Base-by-base conservation (phyloP, 2,329 filamentous ascomycete species). In the Fonsecaea monophora region DNA sequence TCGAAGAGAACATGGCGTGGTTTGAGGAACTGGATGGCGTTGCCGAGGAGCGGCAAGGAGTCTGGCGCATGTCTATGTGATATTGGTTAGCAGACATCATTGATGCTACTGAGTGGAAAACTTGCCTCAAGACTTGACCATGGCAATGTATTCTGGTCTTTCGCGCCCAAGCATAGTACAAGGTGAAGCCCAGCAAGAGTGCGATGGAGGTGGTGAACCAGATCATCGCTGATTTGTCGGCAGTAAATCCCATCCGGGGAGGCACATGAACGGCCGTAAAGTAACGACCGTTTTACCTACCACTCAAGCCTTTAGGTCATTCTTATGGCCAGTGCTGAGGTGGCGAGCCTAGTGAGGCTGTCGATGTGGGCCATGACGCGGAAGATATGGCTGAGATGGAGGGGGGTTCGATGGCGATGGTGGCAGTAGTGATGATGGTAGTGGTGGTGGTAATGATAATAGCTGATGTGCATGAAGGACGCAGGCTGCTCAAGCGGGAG, bases 21-120 rank as follows among this genome's bases (percentile, higher is more conserved):
- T 71, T 84, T 86, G 1, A 89, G 78, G 72, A 90, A 90, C 7
- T 85, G 75, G 54, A 90, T 80, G 5, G 87, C 87, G 71, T 90
- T 89, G 32, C 87, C 87, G 4, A 83, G 78, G 1, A 89, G 66
- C 0, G 87, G 87, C 6, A 76, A 68, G 9, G 74, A 75, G 48
- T 72, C 71, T 9, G 74, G 71, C 35, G 75, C 74, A 9, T 58
- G 68, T 53, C 68, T 68, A 53, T 15, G 62, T 53, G 18, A 35
- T 57, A 37, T 56, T 53, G 21, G 48, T 62, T 61, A 63, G 54
- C 55, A 21, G 15, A 34, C 4, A 15, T 30, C 5, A 12, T 45
- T 18, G 38, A 12, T 9, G 38, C 25, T 2, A 4, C 25, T 18
- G 18, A 53, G 32, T 45, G 45, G 7, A 25, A 38, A 54, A 38